These are phyloP conservation scores for Colletotrichum musicola DNA, from an alignment of 2,329 filamentous ascomycete species.

Conservation along the genomic window DNA sequence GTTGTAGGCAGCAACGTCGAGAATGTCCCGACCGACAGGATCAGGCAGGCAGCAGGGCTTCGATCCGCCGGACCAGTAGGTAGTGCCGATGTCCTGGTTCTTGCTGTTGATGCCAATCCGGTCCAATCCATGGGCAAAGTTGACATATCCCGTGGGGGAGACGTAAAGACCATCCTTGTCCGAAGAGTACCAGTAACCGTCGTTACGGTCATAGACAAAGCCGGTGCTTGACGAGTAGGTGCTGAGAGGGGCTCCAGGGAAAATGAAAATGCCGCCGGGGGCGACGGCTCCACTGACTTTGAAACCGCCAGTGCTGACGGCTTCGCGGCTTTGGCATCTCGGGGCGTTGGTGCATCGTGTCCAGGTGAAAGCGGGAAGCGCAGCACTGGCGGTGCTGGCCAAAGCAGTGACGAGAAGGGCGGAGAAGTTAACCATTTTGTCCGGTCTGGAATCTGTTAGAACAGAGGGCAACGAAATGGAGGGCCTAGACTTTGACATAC, in stretches of 20 bases:
- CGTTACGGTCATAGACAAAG: not conserved
- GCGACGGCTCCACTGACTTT: not conserved
- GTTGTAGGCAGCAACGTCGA: constrained; percentile 23
- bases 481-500: no score
- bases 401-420: not conserved
- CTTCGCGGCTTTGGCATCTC: not conserved
- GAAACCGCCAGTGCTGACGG: not conserved
- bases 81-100: constrained; percentile 14
- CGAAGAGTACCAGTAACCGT: constrained; percentile 30
- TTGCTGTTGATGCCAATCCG: constrained; percentile 19
- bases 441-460: no score
- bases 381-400: not conserved
- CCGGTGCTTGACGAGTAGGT: not conserved
- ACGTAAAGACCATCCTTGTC: constrained; percentile 16
- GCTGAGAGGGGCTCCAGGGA: not conserved
- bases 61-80: constrained; percentile 19
- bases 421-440: not conserved
- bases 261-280: not conserved
- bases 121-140: constrained; percentile 6
- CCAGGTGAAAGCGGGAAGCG: constrained; percentile 4
- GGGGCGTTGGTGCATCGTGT: constrained; percentile 21
- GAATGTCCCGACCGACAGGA: constrained; percentile 19
- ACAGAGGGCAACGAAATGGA: no score
- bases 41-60: constrained; percentile 31
- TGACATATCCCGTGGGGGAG: constrained; percentile 16